Evolutionary conservation across 2,329 filamentous ascomycete genomes (phyloP), one percentile per base, ranked within the genome.

Genomic region (Beauveria caledonica): DNA sequence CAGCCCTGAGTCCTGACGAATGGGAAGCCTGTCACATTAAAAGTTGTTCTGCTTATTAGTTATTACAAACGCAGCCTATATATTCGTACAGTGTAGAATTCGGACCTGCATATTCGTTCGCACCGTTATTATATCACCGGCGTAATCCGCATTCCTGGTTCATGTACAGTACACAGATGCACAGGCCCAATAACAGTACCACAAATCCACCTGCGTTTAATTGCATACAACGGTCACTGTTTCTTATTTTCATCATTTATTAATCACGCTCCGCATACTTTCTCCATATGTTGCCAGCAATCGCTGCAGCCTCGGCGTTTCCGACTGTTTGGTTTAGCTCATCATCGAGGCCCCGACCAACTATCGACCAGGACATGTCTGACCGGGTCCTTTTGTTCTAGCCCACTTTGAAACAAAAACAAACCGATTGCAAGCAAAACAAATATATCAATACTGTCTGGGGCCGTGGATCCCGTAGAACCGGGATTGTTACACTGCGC

Each of bases 281-380:
- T 23, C 23, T 33, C 44, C 42, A 36, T 36, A 13, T 44, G 10
- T 15, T 8, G 23, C n/a, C 25, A 46, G 23, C 13, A 4, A 11
- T 21, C 29, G 27, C 45, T 29, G 44, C 46, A 58, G 56, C 56
- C 55, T 58, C 56, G 56, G 56, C 33, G 36, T 51, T 58, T 44
- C 56, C 56, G 56, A 39, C 17, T 44, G n/a, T 51, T 49, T 33
- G 46, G 54, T 48, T 58, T 29, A 17, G 44, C 44, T 19, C n/a
- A 23, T 44, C 51, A n/a, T 36, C 33, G 5, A 29, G 39, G 17
- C 27, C 10, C 29, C 23, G 21, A 27, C 36, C 42, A 58, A 23
- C 21, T 49, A 46, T 49, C 17, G 23, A 36, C 21, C 23, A 17
- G 29, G 45, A 23, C 33, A 29, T 25, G 40, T 21, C 29, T 11